Percentiles rank a stretch among this genome's conserved stretches.
Conservation (phyloP, 192 early-diverging fungal genomes). For the Backusella tarrabulga region DNA sequence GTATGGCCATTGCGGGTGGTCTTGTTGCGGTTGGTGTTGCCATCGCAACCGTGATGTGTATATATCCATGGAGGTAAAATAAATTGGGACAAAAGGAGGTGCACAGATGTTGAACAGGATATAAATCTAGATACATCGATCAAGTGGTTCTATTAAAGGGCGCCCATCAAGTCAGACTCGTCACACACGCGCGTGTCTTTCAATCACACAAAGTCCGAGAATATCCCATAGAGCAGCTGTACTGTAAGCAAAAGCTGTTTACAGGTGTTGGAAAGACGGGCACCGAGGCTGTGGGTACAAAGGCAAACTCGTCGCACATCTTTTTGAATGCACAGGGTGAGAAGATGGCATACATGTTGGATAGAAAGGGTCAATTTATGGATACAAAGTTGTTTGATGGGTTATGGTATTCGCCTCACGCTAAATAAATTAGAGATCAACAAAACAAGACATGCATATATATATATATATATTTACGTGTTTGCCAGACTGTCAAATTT, state of each 20-base stretch:
- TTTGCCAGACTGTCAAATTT: slow-evolving; percentile 4
- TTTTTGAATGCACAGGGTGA: slow-evolving; percentile 34
- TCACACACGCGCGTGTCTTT: slow-evolving; percentile 32
- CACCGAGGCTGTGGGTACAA: slow-evolving; percentile 29
- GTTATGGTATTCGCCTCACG: slow-evolving; percentile 25
- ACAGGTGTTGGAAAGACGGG: slow-evolving; percentile 31
- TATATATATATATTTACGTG: background rate
- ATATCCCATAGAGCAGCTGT: slow-evolving; percentile 25
- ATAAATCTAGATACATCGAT: slow-evolving; percentile 30
- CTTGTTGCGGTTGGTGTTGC: slow-evolving; percentile 27
- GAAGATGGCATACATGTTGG: slow-evolving; percentile 36
- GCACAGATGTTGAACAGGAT: background rate
- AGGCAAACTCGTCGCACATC: slow-evolving; percentile 29
- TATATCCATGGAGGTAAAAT: slow-evolving; percentile 41
- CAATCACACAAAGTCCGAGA: slow-evolving; percentile 19
- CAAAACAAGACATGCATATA: background rate
- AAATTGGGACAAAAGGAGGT: too few relatives aligned
- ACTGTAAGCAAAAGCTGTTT: slow-evolving; percentile 27
- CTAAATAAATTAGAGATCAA: slow-evolving; percentile 2
- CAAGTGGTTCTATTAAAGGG: slow-evolving; percentile 32
- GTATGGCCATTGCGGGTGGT: slow-evolving; percentile 32
- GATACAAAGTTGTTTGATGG: slow-evolving; percentile 43
- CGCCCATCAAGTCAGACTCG: slow-evolving; percentile 11
- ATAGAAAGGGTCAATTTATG: slow-evolving; percentile 38
- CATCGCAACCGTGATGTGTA: slow-evolving; percentile 33